Evolutionary conservation across 2,329 filamentous ascomycete species (phyloP).

Genomic region (Hypoxylon sp.): DNA sequence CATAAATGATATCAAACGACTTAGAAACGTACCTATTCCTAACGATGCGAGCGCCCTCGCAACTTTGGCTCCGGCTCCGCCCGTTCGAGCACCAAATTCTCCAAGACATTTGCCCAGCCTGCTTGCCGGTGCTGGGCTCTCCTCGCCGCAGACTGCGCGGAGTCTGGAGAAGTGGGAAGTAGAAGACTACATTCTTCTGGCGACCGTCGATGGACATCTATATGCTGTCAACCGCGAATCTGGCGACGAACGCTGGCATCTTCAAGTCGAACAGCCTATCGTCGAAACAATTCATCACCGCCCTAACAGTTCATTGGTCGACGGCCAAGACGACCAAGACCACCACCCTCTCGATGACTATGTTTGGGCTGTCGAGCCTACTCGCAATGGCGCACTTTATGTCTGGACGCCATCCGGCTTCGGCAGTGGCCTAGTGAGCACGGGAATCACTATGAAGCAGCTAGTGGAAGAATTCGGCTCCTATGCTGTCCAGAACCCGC

Average conservation of each 20-base stretch:
- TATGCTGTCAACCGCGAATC: slow-evolving; percentile 92
- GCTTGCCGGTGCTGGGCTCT: slow-evolving; percentile 72
- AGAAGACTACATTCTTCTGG: slow-evolving; percentile 99
- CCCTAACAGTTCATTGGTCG: slow-evolving; percentile 73
- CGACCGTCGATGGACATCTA: slow-evolving; percentile 98
- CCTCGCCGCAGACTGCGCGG: slow-evolving; percentile 93
- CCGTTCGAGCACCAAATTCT: slow-evolving; percentile 93
- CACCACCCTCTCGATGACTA: slow-evolving; percentile 83
- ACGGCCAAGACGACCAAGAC: slow-evolving; percentile 63
- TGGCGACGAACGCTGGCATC: slow-evolving; percentile 86
- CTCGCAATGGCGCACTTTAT: slow-evolving; percentile 87
- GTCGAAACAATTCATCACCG: slow-evolving; percentile 89
- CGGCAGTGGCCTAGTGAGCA: slow-evolving; percentile 72
- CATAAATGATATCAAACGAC: slow-evolving; percentile 43
- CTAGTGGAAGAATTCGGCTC: slow-evolving; percentile 87
- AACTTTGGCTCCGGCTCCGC: slow-evolving; percentile 95
- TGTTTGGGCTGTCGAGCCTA: slow-evolving; percentile 96
- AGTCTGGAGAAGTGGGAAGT: slow-evolving; percentile 99
- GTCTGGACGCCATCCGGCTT: slow-evolving; percentile 81
- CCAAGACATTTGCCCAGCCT: slow-evolving; percentile 74
- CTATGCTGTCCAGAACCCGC: slow-evolving; percentile 80
- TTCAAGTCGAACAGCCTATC: slow-evolving; percentile 88
- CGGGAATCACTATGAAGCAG: slow-evolving; percentile 84
- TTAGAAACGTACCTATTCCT: slow-evolving; percentile 54
- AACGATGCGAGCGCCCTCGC: slow-evolving; percentile 94